Evolutionary conservation across 768 basidiomycete genomes (phyloP).

Genomic region (Termitomyces sp.): DNA sequence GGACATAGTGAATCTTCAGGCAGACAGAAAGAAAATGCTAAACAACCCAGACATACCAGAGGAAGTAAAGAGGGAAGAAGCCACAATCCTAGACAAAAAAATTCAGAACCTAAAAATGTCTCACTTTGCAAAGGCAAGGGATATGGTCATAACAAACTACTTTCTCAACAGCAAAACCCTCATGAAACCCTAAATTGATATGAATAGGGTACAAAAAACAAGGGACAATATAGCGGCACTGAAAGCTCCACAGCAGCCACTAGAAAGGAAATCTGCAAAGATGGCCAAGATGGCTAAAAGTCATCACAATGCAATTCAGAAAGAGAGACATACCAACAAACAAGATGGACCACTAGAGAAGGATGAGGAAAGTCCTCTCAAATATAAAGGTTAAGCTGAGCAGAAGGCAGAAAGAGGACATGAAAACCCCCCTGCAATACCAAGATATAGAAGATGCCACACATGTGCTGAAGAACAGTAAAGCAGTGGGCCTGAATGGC

Average conservation of each 20-base stretch:
- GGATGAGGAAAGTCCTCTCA: background rate
- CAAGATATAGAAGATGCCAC: conserved; percentile 10
- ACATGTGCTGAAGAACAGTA: conserved; percentile 7
- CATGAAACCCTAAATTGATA: conserved; percentile 5
- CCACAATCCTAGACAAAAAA: no score
- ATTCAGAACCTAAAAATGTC: no score
- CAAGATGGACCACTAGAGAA: background rate
- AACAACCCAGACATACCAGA: no score
- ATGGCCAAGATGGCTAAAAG: conserved; percentile 5
- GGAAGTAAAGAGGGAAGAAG: no score
- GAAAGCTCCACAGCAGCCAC: background rate
- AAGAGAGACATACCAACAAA: background rate
- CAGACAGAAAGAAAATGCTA: no score
- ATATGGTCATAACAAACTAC: background rate
- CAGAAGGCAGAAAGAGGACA: no score
- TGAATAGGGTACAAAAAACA: conserved; percentile 11
- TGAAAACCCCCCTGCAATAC: no score
- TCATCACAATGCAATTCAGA: conserved; percentile 5
- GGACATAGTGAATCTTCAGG: no score
- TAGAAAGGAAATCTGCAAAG: background rate
- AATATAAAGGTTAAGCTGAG: no score
- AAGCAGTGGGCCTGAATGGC: conserved; percentile 3
- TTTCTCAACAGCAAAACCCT: conserved; percentile 12
- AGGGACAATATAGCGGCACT: conserved; percentile 13
- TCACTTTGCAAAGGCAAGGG: no score